phyloP scores from a whole-genome alignment of 768 basidiomycete species.

The Tephrocybe sp. region DNA sequence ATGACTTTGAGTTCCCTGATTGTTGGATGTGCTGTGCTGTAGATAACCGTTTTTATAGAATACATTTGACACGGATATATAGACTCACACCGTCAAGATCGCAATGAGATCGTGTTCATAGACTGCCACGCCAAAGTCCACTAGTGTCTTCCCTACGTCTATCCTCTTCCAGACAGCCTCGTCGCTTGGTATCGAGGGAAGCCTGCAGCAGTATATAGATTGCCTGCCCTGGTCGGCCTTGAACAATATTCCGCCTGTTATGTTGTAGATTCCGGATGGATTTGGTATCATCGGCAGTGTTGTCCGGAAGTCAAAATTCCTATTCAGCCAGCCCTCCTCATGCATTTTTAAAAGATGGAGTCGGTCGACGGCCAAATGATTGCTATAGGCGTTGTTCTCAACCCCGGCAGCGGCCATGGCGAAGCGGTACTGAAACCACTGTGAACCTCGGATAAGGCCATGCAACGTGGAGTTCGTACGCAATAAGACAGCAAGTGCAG shows the following conservation, averaged over 20 bases:
- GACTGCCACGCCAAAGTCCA: slow-evolving; percentile 42
- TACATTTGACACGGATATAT: neutral
- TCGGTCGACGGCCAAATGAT: slow-evolving; percentile 18
- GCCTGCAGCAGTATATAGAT: slow-evolving; percentile 30
- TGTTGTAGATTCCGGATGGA: slow-evolving; percentile 40
- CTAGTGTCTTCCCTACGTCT: slow-evolving; percentile 24
- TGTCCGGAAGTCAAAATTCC: slow-evolving; percentile 24
- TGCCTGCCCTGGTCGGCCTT: slow-evolving; percentile 27
- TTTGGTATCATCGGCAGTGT: slow-evolving; percentile 25
- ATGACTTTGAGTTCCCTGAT: neutral
- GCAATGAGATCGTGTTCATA: slow-evolving; percentile 44
- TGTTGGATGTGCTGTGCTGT: neutral
- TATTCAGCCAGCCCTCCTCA: slow-evolving; percentile 31
- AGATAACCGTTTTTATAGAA: neutral
- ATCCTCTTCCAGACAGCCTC: slow-evolving; percentile 28
- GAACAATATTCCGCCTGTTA: slow-evolving; percentile 39
- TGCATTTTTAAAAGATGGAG: slow-evolving; percentile 21
- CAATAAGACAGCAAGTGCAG: slow-evolving; percentile 23
- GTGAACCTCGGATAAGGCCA: slow-evolving; percentile 24
- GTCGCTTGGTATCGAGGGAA: slow-evolving; percentile 30
- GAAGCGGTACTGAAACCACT: slow-evolving; percentile 30
- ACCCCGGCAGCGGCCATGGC: slow-evolving; percentile 25
- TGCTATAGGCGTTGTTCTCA: slow-evolving; percentile 26
- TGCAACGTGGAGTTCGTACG: slow-evolving; percentile 22
- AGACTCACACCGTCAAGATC: slow-evolving; percentile 1